Conservation (phyloP, 116 monocot genomes). For the Iris pallida region DNA sequence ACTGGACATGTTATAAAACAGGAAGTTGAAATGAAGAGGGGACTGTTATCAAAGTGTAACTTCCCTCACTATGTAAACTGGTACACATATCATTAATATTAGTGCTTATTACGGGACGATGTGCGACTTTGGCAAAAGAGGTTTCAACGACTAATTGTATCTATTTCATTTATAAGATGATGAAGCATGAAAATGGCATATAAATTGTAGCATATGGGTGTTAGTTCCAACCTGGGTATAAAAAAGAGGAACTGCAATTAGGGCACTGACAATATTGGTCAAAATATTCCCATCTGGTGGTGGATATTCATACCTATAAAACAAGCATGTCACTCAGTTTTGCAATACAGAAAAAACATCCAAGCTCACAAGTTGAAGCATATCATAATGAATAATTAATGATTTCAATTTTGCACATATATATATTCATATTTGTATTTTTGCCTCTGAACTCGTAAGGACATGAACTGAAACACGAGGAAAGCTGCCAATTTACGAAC, state of each 20-base stretch:
- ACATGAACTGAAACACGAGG: no score
- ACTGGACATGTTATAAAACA: no score
- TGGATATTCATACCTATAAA: constrained; percentile 81
- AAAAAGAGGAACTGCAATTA: constrained; percentile 94
- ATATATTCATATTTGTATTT: no score
- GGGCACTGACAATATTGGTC: constrained; percentile 87
- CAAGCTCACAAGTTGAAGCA: not conserved
- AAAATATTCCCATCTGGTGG: constrained; percentile 95
- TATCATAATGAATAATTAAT: no score
- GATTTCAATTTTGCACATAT: no score
- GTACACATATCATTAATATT: not conserved
- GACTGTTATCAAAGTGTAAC: no score
- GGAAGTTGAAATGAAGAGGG: no score
- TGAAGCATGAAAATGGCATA: not conserved
- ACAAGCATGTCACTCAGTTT: not conserved
- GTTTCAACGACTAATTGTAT: not conserved
- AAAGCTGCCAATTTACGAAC: no score
- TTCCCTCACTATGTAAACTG: no score
- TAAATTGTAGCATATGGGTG: not conserved
- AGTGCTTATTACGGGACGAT: not conserved
- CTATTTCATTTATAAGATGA: not conserved
- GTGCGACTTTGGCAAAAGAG: not conserved
- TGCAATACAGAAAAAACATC: not conserved
- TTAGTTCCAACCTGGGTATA: constrained; percentile 70
- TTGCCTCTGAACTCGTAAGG: no score